Evolutionary conservation across 2,329 filamentous ascomycete genomes (phyloP).

Genomic region (Pseudocercospora musae): DNA sequence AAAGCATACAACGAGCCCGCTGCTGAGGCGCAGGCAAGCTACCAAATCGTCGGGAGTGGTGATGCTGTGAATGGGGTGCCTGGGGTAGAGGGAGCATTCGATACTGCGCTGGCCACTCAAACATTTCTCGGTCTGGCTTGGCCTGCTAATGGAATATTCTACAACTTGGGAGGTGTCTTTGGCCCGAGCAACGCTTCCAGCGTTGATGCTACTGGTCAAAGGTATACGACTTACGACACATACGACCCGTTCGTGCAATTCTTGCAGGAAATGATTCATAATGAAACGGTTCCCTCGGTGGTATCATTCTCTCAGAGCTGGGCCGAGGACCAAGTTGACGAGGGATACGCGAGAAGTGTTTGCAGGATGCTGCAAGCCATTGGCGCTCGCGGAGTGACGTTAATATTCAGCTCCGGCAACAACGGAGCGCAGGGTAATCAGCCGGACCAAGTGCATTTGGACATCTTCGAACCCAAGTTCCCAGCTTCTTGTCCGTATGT

Average conservation of each 20-base stretch:
- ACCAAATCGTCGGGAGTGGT: slow-evolving; percentile 11
- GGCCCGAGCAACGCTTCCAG: slow-evolving; percentile 9
- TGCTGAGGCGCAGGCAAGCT: slow-evolving; percentile 9
- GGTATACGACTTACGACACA: not conserved
- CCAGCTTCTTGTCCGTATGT: slow-evolving; percentile 47
- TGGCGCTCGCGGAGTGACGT: slow-evolving; percentile 60
- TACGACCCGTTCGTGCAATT: slow-evolving; percentile 20
- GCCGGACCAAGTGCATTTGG: not conserved
- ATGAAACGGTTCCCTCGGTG: slow-evolving; percentile 17
- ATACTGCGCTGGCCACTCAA: slow-evolving; percentile 15
- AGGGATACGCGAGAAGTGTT: slow-evolving; percentile 56
- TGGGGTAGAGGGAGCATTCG: slow-evolving; percentile 3
- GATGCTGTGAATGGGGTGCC: not conserved
- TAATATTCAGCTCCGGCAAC: slow-evolving; percentile 63
- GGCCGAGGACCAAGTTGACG: slow-evolving; percentile 13
- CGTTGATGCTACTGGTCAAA: not conserved
- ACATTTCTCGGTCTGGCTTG: slow-evolving; percentile 15
- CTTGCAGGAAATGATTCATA: slow-evolving; percentile 18
- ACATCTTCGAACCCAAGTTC: slow-evolving; percentile 31
- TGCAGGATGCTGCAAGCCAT: slow-evolving; percentile 63
- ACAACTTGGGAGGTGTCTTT: slow-evolving; percentile 21
- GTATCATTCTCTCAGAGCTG: slow-evolving; percentile 18
- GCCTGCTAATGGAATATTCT: slow-evolving; percentile 14
- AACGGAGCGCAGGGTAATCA: slow-evolving; percentile 37
- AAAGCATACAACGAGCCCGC: slow-evolving; percentile 14